Evolutionary conservation across 2,329 filamentous ascomycete species (phyloP), one percentile per base, ranked within the genome.

Genomic region (Colletotrichum endophyticum): DNA sequence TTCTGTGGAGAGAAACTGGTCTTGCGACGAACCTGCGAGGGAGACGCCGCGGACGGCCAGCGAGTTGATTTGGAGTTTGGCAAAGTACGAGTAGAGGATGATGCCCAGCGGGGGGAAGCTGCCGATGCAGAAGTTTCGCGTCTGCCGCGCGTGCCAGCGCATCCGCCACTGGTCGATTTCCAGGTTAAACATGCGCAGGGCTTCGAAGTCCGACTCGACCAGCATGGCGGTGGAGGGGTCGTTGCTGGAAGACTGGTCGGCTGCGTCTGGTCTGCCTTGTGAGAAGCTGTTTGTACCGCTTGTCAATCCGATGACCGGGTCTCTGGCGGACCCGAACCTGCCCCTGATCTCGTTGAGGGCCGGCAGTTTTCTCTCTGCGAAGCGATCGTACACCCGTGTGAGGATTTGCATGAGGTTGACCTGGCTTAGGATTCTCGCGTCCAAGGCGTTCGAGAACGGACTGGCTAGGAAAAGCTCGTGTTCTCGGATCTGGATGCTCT

Each of bases 111-210:
- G 59, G 0, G 59, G 59, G 2, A 62, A 62, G 32, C 30, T 62
- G 13, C 59, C 30, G 11, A 62, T 62, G 59, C 30, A 62, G 11
- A 34, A 15, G 1, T 62, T 62, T 0, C 28, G 59, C 19, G 59
- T 62, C 2, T 62, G 59, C 0, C 28, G 9, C 0, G 30, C 39
- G n/a, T 67, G 44, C 66, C 66, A 68, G 12, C 44, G 28, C 66
- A 85, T 81, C 9, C 85, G 81, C 85, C 85, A 87, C 70, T 85
- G 83, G 36, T 87, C 86, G n/a, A 87, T 85, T 36, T 84, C 83
- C 32, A 86, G 82, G 73, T 86, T 86, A 79, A 86, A 86, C 66
- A 82, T 80, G 53, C 84, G 82, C 16, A 87, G 76, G 72, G 83
- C 81, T 28, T 82, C 82, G 32, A 87, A 84, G 66, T 86, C 85